Evolutionary conservation across 352 stramenopile genomes (phyloP), one percentile per base, ranked within the genome.

Genomic region (Phytophthora pisi): DNA sequence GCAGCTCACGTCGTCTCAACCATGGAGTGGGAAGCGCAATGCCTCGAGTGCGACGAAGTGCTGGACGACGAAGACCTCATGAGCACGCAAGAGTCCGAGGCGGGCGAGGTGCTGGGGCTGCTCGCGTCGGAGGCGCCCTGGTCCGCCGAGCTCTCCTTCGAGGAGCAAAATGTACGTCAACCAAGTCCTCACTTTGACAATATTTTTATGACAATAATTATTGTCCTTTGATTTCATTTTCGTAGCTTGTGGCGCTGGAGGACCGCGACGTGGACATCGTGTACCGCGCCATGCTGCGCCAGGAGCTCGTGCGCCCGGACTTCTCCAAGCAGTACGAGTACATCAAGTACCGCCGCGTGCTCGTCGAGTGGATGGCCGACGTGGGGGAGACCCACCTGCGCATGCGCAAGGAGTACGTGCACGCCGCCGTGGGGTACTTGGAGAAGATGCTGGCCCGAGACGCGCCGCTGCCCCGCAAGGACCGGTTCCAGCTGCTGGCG

Each of bases 291-390:
- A 92, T 95, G 84, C 63, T 95, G 38, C 84, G 84, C 4, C 84
- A 93, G 61, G 87, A 95, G 59, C 74, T 92, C 40, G 34, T 70
- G 30, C 83, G 82, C 0, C 84, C 87, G 1, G 83, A 95, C 63
- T 95, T 86, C 70, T 80, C 81, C 43, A 72, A 81, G 50, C 79
- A 86, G 47, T 93, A 92, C 66, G 87, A 90, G 51, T 95, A 95
- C 64, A 74, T 95, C 58, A 91, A 91, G 68, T 95, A 93, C 60
- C 83, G 87, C 16, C 84, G 84, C 42, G 84, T 93, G 51, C 72
- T 95, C 20, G 83, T 95, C 40, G 86, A 96, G 58, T 96, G 88
- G 88, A 96, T 93, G 79, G 77, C 73, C 16, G 88, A 96, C 54
- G 86, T 95, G 28, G 88, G 88, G 63, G 88, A 96, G 58, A 70